Base-by-base conservation (phyloP, 148 eudicot species). In the Chenopodium formosanum region DNA sequence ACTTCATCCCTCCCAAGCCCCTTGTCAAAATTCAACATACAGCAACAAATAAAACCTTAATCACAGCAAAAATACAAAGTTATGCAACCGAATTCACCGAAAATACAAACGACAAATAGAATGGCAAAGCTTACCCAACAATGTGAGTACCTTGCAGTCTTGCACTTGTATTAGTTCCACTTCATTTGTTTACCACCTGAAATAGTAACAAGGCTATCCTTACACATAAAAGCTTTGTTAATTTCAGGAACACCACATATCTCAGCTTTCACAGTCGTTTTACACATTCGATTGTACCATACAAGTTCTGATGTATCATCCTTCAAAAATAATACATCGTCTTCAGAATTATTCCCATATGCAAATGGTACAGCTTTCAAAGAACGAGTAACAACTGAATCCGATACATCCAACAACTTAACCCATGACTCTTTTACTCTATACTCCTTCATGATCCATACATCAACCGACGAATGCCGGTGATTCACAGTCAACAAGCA, bases 381-480 rank as follows among this genome's bases (percentile, higher is more conserved):
- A 4, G 80, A 25, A n/a, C 7, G 20, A 64, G 23, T 46, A 25
- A 69, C 37, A 2, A 8, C 4, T 27, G 19, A 3, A 79, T 50
- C 48, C 17, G 47, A 50, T 22, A 50, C 10, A 4, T 47, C 37
- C 29, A 50, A 13, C 32, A 69, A 52, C 29, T 69, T 79, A 2
- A 79, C 4, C 81, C 81, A 79, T 1, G 81, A 69, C 27, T 79
- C 74, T 22, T 29, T 69, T 20, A 79, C 47, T 5, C 74, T 67
- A 53, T 79, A 69, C 13, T 68, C 66, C 47, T 79, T 79, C 81
- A 79, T 79, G 19, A 69, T 27, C 81, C 81, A 79, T 58, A 69
- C 52, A 50, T 50, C 46, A 50, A 32, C 5, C 11, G 0, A 37
- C 4, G 1, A 3, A 17, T 0, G 34, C 2, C 7, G 9, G 7